Base-by-base conservation (phyloP, 306 rosid species). In the Argentina anserina region DNA sequence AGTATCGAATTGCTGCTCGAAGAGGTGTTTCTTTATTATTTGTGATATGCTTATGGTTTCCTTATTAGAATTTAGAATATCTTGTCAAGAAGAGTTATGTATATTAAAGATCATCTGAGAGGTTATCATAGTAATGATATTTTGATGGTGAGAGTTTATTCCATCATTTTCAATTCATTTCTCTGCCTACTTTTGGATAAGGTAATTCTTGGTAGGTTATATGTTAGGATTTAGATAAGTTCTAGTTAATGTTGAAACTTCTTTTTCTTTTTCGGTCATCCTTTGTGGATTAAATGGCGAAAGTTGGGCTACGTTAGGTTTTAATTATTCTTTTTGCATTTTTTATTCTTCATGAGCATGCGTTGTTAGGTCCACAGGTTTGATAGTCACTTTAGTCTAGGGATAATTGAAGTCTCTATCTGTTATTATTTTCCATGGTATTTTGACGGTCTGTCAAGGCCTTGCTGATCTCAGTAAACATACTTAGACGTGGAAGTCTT, bases 391-490 rank as follows among this genome's bases (percentile, higher is more conserved):
- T 66, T 53, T 37, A n/a, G 31, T 66, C 15, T 13, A 4, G 20
- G 21, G 56, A 66, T 67, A 29, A 28, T 28, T 26, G 2, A 67
- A 55, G 73, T 29, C 31, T 31, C 12, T 40, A 2, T 15, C 21
- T 15, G 52, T 41, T 41, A 56, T 75, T 31, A 17, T 67, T 67
- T 67, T 31, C 34, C 58, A n/a, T 29, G 6, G 20, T 67, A 23
- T 41, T 43, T 75, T 67, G 34, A 42, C 20, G 14, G 59, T 67
- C 13, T 41, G 47, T 42, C 11, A 36, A 75, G 26, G 23, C 40
- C n/a, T 75, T 67, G 28, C 65, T 75, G 61, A 42, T 31, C 39
- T 31, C 61, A n/a, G 18, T 14, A 55, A 41, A 33, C 56, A 42
- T 42, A 17, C 42, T 29, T 9, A 37, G 56, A 28, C 26, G 11